Evolutionary conservation across 495 filamentous ascomycete species (phyloP).

Genomic region (Glonium stellatum): DNA sequence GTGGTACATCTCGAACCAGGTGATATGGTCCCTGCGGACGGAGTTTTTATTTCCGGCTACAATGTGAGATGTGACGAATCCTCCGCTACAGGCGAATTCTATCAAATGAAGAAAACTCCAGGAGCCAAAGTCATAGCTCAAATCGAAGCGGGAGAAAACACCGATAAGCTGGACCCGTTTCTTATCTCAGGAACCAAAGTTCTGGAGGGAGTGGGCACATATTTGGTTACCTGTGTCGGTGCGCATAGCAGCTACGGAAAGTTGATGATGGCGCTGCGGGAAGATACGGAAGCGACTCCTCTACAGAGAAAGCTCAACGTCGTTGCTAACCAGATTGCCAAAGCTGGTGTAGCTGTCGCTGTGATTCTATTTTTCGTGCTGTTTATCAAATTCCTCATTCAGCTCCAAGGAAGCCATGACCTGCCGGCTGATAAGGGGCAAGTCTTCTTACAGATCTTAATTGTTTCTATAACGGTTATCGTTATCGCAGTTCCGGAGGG

Average conservation of each 20-base stretch:
- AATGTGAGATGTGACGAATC: constrained; percentile 62
- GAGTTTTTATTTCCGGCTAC: constrained; percentile 38
- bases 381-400: constrained; percentile 79
- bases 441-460: constrained; percentile 84
- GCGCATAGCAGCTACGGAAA: constrained; percentile 85
- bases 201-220: constrained; percentile 82
- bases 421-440: constrained; percentile 72
- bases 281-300: constrained; percentile 85
- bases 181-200: constrained; percentile 90
- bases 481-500: constrained; percentile 95
- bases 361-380: constrained; percentile 83
- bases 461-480: constrained; percentile 89
- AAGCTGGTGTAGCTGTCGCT: constrained; percentile 78
- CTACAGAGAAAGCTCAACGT: constrained; percentile 87
- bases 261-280: constrained; percentile 87
- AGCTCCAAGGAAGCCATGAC: constrained; percentile 48
- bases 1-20: constrained; percentile 80
- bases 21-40: constrained; percentile 57
- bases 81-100: constrained; percentile 64
- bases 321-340: constrained; percentile 88
- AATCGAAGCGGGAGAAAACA: constrained; percentile 64
- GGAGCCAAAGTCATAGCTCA: constrained; percentile 72
- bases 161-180: constrained; percentile 87
- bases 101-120: constrained; percentile 57
- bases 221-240: constrained; percentile 82